phyloP scores from a whole-genome alignment of 352 stramenopile species.

The Thalassiosira mediterranea region DNA sequence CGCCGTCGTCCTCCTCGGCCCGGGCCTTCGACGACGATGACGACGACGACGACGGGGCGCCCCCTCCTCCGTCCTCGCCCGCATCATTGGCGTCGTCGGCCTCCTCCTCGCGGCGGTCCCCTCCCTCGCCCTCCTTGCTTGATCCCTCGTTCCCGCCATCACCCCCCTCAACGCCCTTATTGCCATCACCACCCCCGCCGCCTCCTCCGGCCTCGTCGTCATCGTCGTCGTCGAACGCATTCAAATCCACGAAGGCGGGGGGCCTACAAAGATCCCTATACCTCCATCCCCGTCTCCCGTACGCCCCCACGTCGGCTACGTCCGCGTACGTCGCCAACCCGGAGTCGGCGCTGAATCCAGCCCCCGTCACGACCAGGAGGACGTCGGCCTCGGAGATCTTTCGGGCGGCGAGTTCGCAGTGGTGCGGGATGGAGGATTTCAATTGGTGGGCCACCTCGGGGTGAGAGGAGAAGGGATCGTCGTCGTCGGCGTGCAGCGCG shows the following conservation, averaged over 20 bases:
- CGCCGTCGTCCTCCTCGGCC: too few relatives aligned
- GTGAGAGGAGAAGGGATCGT: conserved; percentile 19
- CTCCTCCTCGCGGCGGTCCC: neutral
- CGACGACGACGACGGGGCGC: too few relatives aligned
- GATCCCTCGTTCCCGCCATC: too few relatives aligned
- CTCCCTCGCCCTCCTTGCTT: neutral
- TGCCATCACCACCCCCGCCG: neutral
- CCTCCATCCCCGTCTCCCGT: conserved; percentile 85
- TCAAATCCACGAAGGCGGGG: conserved; percentile 86
- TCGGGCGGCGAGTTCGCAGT: conserved; percentile 23
- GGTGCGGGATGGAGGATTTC: conserved; percentile 5
- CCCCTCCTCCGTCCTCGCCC: neutral
- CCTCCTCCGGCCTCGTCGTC: neutral
- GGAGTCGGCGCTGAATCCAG: conserved; percentile 90
- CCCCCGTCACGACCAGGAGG: conserved; percentile 88
- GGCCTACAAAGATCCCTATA: conserved; percentile 91
- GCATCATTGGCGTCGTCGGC: neutral
- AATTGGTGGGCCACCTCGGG: conserved; percentile 18
- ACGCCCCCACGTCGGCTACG: conserved; percentile 87
- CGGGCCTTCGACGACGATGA: too few relatives aligned
- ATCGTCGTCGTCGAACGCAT: conserved; percentile 36
- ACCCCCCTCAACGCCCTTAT: too few relatives aligned
- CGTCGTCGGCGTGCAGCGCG: conserved; percentile 1
- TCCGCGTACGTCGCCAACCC: conserved; percentile 89
- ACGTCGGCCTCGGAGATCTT: conserved; percentile 85